These are phyloP conservation scores for Glycine latifolia DNA, from an alignment of 306 rosid species.

Conservation along the genomic window DNA sequence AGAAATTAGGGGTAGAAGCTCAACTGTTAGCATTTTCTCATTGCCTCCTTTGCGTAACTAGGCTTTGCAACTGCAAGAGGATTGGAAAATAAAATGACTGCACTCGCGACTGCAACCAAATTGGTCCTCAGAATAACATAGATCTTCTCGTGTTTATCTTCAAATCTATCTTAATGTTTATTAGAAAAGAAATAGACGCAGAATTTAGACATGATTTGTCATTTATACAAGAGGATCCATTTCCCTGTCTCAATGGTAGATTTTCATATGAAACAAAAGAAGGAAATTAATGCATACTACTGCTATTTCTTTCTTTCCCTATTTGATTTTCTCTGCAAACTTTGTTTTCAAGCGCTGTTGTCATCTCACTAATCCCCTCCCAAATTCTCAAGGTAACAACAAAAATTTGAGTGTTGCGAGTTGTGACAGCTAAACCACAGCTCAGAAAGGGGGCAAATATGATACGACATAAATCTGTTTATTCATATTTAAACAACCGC, in stretches of 20 bases:
- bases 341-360: not conserved
- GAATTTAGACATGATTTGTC: not conserved
- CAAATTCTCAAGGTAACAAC: constrained; percentile 1
- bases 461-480: not conserved
- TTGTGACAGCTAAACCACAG: not conserved
- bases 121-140: not conserved
- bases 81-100: constrained; percentile 44
- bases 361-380: not conserved
- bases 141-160: not conserved
- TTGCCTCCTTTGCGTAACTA: constrained; percentile 68
- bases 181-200: not conserved
- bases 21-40: constrained; percentile 74
- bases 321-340: not conserved
- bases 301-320: not conserved
- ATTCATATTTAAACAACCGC: not conserved
- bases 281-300: not conserved
- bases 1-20: constrained; percentile 82
- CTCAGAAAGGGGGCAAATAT: not conserved
- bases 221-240: not conserved
- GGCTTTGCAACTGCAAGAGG: constrained; percentile 49
- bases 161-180: not conserved
- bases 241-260: not conserved
- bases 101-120: constrained; percentile 49
- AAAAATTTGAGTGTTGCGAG: not conserved
- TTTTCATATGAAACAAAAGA: not conserved